These are phyloP conservation scores for Aspergillus sp. DNA, from an alignment of 2,329 filamentous ascomycete genomes.

Conservation along the genomic window DNA sequence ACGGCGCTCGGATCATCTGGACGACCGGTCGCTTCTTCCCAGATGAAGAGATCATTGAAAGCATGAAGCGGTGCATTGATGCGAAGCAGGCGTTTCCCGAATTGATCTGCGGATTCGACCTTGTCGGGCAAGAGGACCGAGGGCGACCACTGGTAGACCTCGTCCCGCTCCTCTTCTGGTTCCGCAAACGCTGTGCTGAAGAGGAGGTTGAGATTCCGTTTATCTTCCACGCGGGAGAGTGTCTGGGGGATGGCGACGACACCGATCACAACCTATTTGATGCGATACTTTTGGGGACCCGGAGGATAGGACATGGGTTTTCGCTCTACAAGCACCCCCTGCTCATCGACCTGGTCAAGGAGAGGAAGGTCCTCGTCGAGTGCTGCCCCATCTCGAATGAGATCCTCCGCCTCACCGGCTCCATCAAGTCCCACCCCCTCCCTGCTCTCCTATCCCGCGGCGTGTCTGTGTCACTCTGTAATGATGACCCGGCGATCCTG, in stretches of 20 bases:
- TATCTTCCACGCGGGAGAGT: constrained; percentile 92
- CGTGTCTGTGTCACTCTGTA: constrained; percentile 73
- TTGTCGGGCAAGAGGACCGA: constrained; percentile 78
- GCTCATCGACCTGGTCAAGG: constrained; percentile 77
- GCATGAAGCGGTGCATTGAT: constrained; percentile 80
- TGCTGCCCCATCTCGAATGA: constrained; percentile 89
- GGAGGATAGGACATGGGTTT: constrained; percentile 83
- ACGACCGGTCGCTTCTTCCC: constrained; percentile 58
- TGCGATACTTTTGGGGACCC: constrained; percentile 73
- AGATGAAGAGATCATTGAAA: constrained; percentile 59
- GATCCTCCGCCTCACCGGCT: constrained; percentile 67
- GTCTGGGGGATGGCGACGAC: constrained; percentile 64
- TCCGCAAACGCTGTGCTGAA: constrained; percentile 71
- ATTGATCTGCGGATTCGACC: constrained; percentile 75
- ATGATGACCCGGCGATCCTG: constrained; percentile 83
- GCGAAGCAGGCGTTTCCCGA: constrained; percentile 72
- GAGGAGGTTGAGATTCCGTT: constrained; percentile 78
- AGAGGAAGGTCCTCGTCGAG: constrained; percentile 80
- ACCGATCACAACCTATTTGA: constrained; percentile 84
- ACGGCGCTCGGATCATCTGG: constrained; percentile 80
- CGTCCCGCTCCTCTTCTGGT: constrained; percentile 84
- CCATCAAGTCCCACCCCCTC: constrained; percentile 67
- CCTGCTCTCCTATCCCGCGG: constrained; percentile 77
- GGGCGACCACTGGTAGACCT: constrained; percentile 68
- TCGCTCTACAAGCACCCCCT: constrained; percentile 86